Percentiles rank a stretch among this genome's conserved stretches.
Evolutionary conservation across 345 rosid species (phyloP).

Genomic region (Euphorbia lathyris): DNA sequence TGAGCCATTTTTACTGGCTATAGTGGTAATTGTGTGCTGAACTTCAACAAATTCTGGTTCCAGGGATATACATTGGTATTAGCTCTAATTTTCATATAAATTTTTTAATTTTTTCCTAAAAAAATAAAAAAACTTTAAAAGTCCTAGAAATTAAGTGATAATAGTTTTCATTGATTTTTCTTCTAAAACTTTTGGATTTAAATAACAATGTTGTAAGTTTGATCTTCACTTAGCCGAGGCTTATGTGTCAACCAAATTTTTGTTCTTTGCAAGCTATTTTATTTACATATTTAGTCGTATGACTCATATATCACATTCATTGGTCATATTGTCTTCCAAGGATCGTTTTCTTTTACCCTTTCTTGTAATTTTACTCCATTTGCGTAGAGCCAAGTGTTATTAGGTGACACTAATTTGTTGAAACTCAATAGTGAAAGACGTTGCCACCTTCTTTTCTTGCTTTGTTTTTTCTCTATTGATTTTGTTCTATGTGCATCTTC

Average conservation of each 20-base stretch:
- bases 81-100: constrained; percentile 71
- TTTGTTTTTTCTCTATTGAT: not conserved
- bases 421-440: not conserved
- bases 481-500: not conserved
- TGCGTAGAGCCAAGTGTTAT: not conserved
- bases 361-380: not conserved
- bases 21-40: constrained; percentile 99
- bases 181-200: constrained; percentile 17
- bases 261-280: not conserved
- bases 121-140: constrained; percentile 16
- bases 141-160: constrained; percentile 22
- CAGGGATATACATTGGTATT: constrained; percentile 89
- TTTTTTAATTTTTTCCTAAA: constrained; percentile 24
- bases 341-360: not conserved
- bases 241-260: not conserved
- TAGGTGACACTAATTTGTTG: not conserved
- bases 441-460: not conserved
- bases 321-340: not conserved
- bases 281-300: constrained; percentile 2
- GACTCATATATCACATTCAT: constrained; percentile 3
- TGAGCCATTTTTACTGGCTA: constrained; percentile 93
- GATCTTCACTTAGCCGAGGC: constrained; percentile 1
- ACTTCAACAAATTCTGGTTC: constrained; percentile 96
- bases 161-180: constrained; percentile 4
- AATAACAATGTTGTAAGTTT: not conserved